Conservation (phyloP, 2,329 filamentous ascomycete genomes). For the Colletotrichum horii region DNA sequence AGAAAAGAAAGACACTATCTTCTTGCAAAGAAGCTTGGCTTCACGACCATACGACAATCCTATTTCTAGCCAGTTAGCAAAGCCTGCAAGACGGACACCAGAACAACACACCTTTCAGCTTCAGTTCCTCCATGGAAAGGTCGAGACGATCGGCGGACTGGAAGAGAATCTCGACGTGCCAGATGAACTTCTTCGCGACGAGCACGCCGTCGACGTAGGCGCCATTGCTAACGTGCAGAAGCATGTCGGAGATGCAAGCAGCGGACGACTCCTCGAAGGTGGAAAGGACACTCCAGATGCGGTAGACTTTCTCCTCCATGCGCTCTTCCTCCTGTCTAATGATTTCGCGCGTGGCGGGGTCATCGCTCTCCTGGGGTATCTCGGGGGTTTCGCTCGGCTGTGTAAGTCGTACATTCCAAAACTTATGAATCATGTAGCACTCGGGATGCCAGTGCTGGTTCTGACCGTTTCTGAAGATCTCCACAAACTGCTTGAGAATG, state of each 20-base stretch:
- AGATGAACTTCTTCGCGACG: slow-evolving; percentile 94
- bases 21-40: slow-evolving; percentile 99
- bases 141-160: slow-evolving; percentile 87
- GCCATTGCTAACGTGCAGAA: slow-evolving; percentile 96
- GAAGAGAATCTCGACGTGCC: slow-evolving; percentile 93
- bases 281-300: slow-evolving; percentile 97
- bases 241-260: slow-evolving; percentile 98
- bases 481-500: slow-evolving; percentile 98
- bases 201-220: slow-evolving; percentile 94
- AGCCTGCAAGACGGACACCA: background rate
- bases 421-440: slow-evolving; percentile 99
- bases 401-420: slow-evolving; percentile 94
- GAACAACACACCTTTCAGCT: slow-evolving; percentile 72
- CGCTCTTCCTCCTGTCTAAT: slow-evolving; percentile 88
- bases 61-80: slow-evolving; percentile 34
- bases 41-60: slow-evolving; percentile 91
- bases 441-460: slow-evolving; percentile 99
- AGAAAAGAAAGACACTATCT: slow-evolving; percentile 97
- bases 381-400: slow-evolving; percentile 59
- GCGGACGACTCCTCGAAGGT: slow-evolving; percentile 98
- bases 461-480: slow-evolving; percentile 96
- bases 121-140: slow-evolving; percentile 68
- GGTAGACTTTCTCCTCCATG: slow-evolving; percentile 97
- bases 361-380: slow-evolving; percentile 48
- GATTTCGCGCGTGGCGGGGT: slow-evolving; percentile 69